phyloP scores from a whole-genome alignment of 345 rosid genomes.

The Cardamine resedifolia region DNA sequence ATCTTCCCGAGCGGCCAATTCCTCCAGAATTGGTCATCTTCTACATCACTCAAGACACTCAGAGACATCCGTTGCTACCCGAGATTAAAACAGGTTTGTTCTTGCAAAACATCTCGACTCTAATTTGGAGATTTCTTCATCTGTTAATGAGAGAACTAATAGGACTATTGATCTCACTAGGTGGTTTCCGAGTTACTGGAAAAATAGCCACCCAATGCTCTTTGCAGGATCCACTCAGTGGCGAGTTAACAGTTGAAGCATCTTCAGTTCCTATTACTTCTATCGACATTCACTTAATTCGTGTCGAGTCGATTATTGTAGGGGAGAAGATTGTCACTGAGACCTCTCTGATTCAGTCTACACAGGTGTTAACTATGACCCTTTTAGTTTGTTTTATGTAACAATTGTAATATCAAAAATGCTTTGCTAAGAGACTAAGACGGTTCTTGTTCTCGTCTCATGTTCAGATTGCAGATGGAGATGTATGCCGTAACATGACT shows the following conservation, averaged over 20 bases:
- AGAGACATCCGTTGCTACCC: slow-evolving; percentile 84
- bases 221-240: slow-evolving; percentile 69
- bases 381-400: neutral
- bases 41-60: slow-evolving; percentile 90
- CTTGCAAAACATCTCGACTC: neutral
- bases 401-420: neutral
- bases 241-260: slow-evolving; percentile 76
- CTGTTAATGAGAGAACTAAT: slow-evolving; percentile 2
- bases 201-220: slow-evolving; percentile 72
- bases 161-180: slow-evolving; percentile 38
- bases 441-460: slow-evolving; percentile 16
- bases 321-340: slow-evolving; percentile 84
- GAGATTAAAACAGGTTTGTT: slow-evolving; percentile 68
- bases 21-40: slow-evolving; percentile 82
- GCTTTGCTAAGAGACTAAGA: slow-evolving; percentile 6
- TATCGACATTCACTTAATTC: slow-evolving; percentile 72
- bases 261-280: slow-evolving; percentile 74
- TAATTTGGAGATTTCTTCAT: neutral
- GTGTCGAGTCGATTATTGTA: slow-evolving; percentile 69
- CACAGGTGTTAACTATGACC: slow-evolving; percentile 58
- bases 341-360: slow-evolving; percentile 86
- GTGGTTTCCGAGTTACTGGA: slow-evolving; percentile 86
- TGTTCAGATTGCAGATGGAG: slow-evolving; percentile 86
- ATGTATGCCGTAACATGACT: slow-evolving; percentile 64
- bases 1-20: slow-evolving; percentile 60